A percentile compares a stretch with the other conserved stretches of the same genome.
phyloP scores from a whole-genome alignment of 1,284 basidiomycete species.

The Apiotrichum montevideense region DNA sequence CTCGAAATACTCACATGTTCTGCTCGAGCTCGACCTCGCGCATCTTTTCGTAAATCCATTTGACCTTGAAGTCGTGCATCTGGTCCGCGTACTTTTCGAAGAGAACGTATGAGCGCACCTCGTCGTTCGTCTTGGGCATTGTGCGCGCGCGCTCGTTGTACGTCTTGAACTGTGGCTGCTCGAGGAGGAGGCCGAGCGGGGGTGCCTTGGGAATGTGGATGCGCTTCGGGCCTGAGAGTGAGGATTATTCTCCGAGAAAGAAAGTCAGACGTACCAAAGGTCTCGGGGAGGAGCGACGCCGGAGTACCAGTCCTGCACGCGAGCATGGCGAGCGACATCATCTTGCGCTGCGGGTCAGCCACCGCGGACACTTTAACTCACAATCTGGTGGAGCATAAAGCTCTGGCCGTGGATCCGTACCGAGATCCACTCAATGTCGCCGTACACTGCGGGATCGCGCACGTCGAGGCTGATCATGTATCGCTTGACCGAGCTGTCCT shows the following conservation, averaged over 20 bases:
- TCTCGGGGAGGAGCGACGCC: constrained; percentile 58
- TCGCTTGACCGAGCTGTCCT: constrained; percentile 72
- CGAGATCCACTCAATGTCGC: constrained; percentile 90
- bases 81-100: constrained; percentile 60
- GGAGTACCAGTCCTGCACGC: constrained; percentile 70
- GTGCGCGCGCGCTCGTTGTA: constrained; percentile 52
- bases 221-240: constrained; percentile 54
- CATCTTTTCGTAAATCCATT: constrained; percentile 77
- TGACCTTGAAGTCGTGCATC: constrained; percentile 74
- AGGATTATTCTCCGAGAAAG: background rate
- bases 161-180: constrained; percentile 69
- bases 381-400: constrained; percentile 94
- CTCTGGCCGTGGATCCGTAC: constrained; percentile 93
- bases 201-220: constrained; percentile 95
- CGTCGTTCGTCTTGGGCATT: constrained; percentile 10
- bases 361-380: constrained; percentile 26
- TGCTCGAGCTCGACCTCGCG: constrained; percentile 71
- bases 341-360: constrained; percentile 68
- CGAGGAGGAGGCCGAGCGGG: constrained; percentile 86
- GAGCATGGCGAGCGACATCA: constrained; percentile 85
- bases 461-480: constrained; percentile 82
- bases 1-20: constrained; percentile 59
- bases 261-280: constrained; percentile 36
- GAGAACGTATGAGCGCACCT: constrained; percentile 52
- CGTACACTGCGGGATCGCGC: constrained; percentile 70